These are phyloP conservation scores for Rhizoclosmatium globosum DNA, from an alignment of 192 early-diverging fungal genomes.

Conservation along the genomic window DNA sequence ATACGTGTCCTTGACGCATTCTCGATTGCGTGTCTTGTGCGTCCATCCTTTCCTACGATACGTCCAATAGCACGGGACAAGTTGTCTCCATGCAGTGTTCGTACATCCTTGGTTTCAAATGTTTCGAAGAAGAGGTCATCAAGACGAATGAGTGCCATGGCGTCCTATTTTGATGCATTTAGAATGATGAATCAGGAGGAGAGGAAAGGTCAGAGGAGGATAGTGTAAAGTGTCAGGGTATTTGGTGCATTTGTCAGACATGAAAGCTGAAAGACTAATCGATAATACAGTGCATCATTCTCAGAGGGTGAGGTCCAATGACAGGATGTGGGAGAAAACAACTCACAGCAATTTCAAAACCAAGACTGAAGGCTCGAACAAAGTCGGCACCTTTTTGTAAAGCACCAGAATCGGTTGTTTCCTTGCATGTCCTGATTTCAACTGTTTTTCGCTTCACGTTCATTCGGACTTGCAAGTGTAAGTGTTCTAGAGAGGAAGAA, in stretches of 20 bases:
- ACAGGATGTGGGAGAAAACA: background rate
- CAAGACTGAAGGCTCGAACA: slow-evolving; percentile 90
- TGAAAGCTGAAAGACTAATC: no score
- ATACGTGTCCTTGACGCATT: slow-evolving; percentile 96
- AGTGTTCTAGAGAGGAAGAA: slow-evolving; percentile 66
- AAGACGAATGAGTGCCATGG: slow-evolving; percentile 91
- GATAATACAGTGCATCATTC: no score
- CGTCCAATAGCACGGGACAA: slow-evolving; percentile 97
- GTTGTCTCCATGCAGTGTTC: slow-evolving; percentile 94
- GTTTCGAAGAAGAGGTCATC: slow-evolving; percentile 97
- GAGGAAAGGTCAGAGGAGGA: background rate
- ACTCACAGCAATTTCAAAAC: slow-evolving; percentile 80
- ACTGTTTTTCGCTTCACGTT: slow-evolving; percentile 90
- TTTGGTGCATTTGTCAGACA: no score
- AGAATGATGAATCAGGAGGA: no score
- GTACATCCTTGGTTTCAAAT: slow-evolving; percentile 98
- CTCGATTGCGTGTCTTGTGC: slow-evolving; percentile 97
- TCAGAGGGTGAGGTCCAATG: no score
- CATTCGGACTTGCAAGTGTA: slow-evolving; percentile 96
- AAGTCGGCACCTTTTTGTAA: slow-evolving; percentile 98
- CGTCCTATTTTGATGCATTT: slow-evolving; percentile 57
- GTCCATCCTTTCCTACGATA: slow-evolving; percentile 97
- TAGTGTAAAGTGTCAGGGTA: background rate
- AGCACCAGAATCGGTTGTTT: slow-evolving; percentile 88
- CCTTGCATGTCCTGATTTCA: slow-evolving; percentile 84